Conservation (phyloP, 306 rosid genomes). For the Rubus parviflorus region DNA sequence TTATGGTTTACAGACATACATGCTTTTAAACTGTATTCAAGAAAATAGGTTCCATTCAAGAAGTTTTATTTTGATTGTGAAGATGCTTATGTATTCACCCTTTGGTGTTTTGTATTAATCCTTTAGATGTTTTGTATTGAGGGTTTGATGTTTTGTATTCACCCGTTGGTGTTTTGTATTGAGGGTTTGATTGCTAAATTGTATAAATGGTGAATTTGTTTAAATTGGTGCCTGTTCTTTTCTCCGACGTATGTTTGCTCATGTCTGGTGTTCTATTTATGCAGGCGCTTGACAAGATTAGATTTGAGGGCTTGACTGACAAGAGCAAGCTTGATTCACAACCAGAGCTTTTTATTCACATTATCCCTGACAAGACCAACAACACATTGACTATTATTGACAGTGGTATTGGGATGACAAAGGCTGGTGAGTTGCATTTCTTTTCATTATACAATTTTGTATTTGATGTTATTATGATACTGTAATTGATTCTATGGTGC, state of each 20-base stretch:
- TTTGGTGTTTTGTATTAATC: too few species aligned
- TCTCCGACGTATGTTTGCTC: neutral
- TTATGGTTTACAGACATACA: too few species aligned
- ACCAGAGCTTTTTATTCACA: conserved; percentile 87
- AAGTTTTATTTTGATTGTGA: neutral
- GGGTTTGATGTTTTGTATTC: neutral
- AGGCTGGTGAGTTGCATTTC: conserved; percentile 62
- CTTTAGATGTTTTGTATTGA: neutral
- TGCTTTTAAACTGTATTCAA: too few species aligned
- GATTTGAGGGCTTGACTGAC: conserved; percentile 87
- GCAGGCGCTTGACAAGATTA: conserved; percentile 84
- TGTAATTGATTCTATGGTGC: neutral
- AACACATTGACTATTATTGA: conserved; percentile 74
- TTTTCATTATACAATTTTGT: too few species aligned
- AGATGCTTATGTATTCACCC: neutral
- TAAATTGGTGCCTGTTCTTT: neutral
- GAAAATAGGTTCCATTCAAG: too few species aligned
- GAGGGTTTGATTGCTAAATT: neutral
- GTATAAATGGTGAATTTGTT: neutral
- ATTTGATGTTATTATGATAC: neutral
- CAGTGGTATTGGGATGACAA: conserved; percentile 97
- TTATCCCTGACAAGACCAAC: conserved; percentile 77
- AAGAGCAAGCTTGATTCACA: conserved; percentile 94
- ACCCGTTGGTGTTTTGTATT: neutral
- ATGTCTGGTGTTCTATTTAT: neutral